These are phyloP conservation scores for Waltiozyma sp. DNA, from an alignment of 1,139 yeast genomes.

Conservation along the genomic window DNA sequence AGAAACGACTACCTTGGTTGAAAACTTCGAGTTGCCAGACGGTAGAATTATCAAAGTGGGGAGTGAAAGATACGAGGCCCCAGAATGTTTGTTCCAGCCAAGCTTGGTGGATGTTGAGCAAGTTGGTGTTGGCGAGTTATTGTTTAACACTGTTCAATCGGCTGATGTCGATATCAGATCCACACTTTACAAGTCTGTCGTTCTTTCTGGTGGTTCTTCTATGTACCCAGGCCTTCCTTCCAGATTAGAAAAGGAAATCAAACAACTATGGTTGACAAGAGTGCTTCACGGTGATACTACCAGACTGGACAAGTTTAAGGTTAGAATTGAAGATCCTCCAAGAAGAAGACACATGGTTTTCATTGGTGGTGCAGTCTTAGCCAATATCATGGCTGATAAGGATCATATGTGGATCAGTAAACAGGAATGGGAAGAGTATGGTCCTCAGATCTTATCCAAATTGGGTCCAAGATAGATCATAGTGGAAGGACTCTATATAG, in stretches of 20 bases:
- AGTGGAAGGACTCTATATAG: too few relatives aligned
- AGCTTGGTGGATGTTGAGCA: slow-evolving; percentile 94
- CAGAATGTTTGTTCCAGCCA: slow-evolving; percentile 97
- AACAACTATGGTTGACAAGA: slow-evolving; percentile 88
- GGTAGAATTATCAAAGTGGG: slow-evolving; percentile 93
- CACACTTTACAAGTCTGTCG: slow-evolving; percentile 83
- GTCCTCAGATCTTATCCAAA: slow-evolving; percentile 71
- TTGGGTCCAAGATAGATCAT: slow-evolving; percentile 74
- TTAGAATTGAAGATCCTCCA: slow-evolving; percentile 97
- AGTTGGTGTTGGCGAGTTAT: slow-evolving; percentile 89
- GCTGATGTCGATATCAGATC: slow-evolving; percentile 93
- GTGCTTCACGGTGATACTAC: slow-evolving; percentile 83
- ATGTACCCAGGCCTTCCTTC: slow-evolving; percentile 99
- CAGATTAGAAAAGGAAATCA: slow-evolving; percentile 87
- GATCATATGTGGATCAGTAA: slow-evolving; percentile 97
- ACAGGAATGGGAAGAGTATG: slow-evolving; percentile 97
- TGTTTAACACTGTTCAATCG: slow-evolving; percentile 84
- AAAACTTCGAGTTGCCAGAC: slow-evolving; percentile 88
- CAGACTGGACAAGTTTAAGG: slow-evolving; percentile 84
- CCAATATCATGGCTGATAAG: slow-evolving; percentile 96
- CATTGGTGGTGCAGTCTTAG: slow-evolving; percentile 97
- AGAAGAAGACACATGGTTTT: slow-evolving; percentile 98
- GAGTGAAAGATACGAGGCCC: slow-evolving; percentile 94
- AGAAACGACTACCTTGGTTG: slow-evolving; percentile 90
- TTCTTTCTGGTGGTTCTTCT: slow-evolving; percentile 92